Conservation (phyloP, 2,329 filamentous ascomycete genomes). For the Hymenoscyphus linearis region DNA sequence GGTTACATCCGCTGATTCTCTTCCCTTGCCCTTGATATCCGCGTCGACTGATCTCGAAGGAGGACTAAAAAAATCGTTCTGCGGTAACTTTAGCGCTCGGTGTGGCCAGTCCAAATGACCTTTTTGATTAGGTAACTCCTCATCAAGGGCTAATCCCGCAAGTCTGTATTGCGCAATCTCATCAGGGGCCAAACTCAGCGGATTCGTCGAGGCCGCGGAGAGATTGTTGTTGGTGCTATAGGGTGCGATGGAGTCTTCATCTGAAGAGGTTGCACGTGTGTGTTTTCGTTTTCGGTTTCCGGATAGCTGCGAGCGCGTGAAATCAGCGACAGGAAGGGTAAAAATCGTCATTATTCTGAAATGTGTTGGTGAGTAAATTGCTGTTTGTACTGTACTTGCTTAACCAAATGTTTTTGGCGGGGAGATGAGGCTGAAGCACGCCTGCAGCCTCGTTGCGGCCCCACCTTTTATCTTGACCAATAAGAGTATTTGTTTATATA, state of each 20-base stretch:
- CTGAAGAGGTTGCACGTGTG: constrained; percentile 15
- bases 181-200: constrained; percentile 48
- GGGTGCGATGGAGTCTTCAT: constrained; percentile 9
- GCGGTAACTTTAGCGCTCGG: constrained; percentile 32
- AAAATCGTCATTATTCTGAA: background rate
- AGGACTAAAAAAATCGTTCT: constrained; percentile 1
- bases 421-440: background rate
- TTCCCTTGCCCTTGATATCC: constrained; percentile 1
- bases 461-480: too few relatives aligned
- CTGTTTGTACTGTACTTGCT: background rate
- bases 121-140: constrained; percentile 38
- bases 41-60: background rate
- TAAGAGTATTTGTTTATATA: too few relatives aligned
- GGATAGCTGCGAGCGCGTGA: background rate
- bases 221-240: background rate
- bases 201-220: constrained; percentile 39
- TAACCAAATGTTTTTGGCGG: background rate
- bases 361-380: background rate
- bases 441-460: too few relatives aligned
- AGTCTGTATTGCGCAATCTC: constrained; percentile 48
- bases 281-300: constrained; percentile 17
- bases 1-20: constrained; percentile 3
- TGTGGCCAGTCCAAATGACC: constrained; percentile 46
- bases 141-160: constrained; percentile 46
- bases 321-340: background rate